Conservation (phyloP, 228 moss, liverwort and hornwort genomes). For the Sphagnum magellanicum region DNA sequence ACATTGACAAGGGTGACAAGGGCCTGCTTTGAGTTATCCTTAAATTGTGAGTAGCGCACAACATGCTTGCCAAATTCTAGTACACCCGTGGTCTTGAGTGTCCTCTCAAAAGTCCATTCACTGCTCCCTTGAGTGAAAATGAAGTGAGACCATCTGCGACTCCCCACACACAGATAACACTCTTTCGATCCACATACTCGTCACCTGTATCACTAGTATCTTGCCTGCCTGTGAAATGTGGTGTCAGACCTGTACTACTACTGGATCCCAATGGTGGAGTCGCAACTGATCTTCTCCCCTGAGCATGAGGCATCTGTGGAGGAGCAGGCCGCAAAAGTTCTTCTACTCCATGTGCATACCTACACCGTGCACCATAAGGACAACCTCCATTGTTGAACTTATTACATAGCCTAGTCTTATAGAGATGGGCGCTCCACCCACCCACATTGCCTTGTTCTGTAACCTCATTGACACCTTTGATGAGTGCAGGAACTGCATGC, state of each 20-base stretch:
- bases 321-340: slow-evolving; percentile 1
- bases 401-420: slow-evolving; percentile 5
- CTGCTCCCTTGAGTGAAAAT: slow-evolving; percentile 5
- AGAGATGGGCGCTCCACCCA: slow-evolving; percentile 2
- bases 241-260: neutral
- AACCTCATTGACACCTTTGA: neutral
- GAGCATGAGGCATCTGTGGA: neutral
- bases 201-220: neutral
- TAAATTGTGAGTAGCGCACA: slow-evolving; percentile 3
- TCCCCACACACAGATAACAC: slow-evolving; percentile 3
- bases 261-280: neutral
- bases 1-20: slow-evolving; percentile 3
- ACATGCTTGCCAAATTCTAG: slow-evolving; percentile 3
- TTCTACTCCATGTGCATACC: slow-evolving; percentile 5
- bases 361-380: neutral
- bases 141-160: neutral
- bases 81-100: too few relatives aligned
- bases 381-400: slow-evolving; percentile 6
- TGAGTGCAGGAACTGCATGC: neutral
- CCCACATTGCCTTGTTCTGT: neutral
- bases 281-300: neutral
- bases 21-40: slow-evolving; percentile 2
- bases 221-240: neutral
- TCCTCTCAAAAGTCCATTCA: too few relatives aligned
- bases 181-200: slow-evolving; percentile 1